Percentiles rank a stretch among this genome's conserved stretches.
Conservation (phyloP, 2,329 filamentous ascomycete species). For the Ophiosphaerella narmari region DNA sequence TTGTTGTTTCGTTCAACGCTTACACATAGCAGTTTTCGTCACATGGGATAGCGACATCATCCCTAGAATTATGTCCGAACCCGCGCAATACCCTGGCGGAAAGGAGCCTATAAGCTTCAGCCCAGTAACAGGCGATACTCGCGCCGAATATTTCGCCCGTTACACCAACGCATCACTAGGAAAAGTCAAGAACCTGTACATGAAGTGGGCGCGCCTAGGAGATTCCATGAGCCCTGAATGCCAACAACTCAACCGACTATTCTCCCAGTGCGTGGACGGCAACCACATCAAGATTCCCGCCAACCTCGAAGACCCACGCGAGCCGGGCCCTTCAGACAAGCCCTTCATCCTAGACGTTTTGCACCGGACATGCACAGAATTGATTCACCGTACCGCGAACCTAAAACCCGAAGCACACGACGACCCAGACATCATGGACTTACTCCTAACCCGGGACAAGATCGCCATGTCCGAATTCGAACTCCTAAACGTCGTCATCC, state of each 20-base stretch:
- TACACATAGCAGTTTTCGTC: slow-evolving; percentile 43
- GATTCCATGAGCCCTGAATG: slow-evolving; percentile 47
- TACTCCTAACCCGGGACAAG: slow-evolving; percentile 42
- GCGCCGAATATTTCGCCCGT: slow-evolving; percentile 48
- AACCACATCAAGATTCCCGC: slow-evolving; percentile 47
- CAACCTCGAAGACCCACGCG: slow-evolving; percentile 35
- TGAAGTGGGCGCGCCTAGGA: slow-evolving; percentile 48
- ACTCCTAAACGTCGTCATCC: slow-evolving; percentile 37
- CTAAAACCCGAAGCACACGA: slow-evolving; percentile 10
- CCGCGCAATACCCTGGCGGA: slow-evolving; percentile 49
- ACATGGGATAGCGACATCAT: slow-evolving; percentile 50
- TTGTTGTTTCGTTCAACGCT: neutral
- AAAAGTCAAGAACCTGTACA: slow-evolving; percentile 49
- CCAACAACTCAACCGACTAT: slow-evolving; percentile 50
- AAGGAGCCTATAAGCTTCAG: slow-evolving; percentile 45
- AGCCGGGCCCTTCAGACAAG: slow-evolving; percentile 13
- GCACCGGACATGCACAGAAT: slow-evolving; percentile 32
- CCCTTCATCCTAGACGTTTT: slow-evolving; percentile 48
- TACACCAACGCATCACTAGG: slow-evolving; percentile 49
- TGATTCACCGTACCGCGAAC: slow-evolving; percentile 12
- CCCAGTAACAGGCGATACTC: slow-evolving; percentile 45
- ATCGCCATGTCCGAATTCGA: slow-evolving; percentile 48
- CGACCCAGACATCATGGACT: slow-evolving; percentile 34
- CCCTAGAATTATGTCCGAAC: slow-evolving; percentile 41
- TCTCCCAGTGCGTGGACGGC: slow-evolving; percentile 51